phyloP scores from a whole-genome alignment of 371 early-diverging fungal species.

The Mortierella sp. region DNA sequence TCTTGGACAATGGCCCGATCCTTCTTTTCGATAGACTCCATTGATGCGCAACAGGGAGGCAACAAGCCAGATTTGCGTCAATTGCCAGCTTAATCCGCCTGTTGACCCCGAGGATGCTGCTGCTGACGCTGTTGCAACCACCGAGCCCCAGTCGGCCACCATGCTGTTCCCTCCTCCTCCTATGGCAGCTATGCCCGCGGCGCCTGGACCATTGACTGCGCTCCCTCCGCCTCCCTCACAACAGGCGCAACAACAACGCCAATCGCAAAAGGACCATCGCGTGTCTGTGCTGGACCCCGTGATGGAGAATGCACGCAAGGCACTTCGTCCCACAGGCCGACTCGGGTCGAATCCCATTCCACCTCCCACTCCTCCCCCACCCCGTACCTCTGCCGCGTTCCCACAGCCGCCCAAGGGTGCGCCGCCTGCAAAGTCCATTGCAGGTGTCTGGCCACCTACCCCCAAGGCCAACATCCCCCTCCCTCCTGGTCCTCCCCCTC shows the following conservation, averaged over 20 bases:
- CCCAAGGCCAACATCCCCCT: too few relatives aligned
- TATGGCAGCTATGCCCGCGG: background rate
- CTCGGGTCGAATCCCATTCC: slow-evolving; percentile 17
- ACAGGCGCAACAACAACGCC: slow-evolving; percentile 1
- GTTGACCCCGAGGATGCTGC: slow-evolving; percentile 24
- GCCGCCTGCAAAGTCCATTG: too few relatives aligned
- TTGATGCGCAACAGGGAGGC: slow-evolving; percentile 49
- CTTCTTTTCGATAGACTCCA: slow-evolving; percentile 20
- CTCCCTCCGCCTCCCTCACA: background rate
- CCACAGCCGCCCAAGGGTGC: slow-evolving; percentile 11
- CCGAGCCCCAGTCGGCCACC: background rate
- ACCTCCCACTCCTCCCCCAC: slow-evolving; percentile 32
- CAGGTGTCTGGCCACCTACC: too few relatives aligned
- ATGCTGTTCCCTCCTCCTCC: background rate
- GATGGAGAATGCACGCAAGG: slow-evolving; percentile 34
- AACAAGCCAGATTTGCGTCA: slow-evolving; percentile 39
- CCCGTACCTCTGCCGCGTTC: slow-evolving; percentile 5
- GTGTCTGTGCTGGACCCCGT: slow-evolving; percentile 40
- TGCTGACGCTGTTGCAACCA: too few relatives aligned
- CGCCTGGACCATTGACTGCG: background rate
- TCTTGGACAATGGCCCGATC: background rate
- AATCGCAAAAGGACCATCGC: slow-evolving; percentile 25
- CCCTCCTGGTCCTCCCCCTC: too few relatives aligned
- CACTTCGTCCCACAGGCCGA: slow-evolving; percentile 35
- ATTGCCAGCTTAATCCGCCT: slow-evolving; percentile 40